Evolutionary conservation across 2,329 filamentous ascomycete genomes (phyloP).

Genomic region (Pyrenophora seminiperda): DNA sequence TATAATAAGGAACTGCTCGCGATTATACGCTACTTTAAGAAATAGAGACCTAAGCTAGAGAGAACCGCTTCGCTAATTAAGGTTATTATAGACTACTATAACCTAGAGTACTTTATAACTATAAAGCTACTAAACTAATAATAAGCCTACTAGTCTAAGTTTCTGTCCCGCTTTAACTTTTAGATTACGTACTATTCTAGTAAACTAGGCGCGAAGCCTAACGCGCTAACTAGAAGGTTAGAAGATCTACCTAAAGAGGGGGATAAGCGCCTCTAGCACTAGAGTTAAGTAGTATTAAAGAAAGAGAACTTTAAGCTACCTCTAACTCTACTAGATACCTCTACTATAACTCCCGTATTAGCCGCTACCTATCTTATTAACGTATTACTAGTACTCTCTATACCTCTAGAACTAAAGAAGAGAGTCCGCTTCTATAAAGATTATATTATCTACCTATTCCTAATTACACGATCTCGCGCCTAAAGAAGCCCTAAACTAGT

Average conservation of each 20-base stretch:
- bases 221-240: background rate
- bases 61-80: conserved; percentile 23
- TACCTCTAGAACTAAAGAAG: no score
- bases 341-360: no score
- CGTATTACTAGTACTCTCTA: no score
- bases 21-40: conserved; percentile 35
- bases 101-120: conserved; percentile 37
- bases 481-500: no score
- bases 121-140: conserved; percentile 30
- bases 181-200: background rate
- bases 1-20: conserved; percentile 47
- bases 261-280: no score
- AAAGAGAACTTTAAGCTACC: conserved; percentile 1
- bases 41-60: conserved; percentile 21
- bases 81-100: conserved; percentile 38
- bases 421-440: no score
- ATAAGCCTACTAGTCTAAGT: conserved; percentile 29
- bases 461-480: no score
- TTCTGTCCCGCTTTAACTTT: conserved; percentile 7
- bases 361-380: no score
- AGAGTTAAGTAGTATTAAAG: no score
- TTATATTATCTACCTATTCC: no score
- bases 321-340: no score
- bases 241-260: background rate
- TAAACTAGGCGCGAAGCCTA: background rate